Conservation (phyloP, 805 yeast genomes). For the Spathaspora sp. region DNA sequence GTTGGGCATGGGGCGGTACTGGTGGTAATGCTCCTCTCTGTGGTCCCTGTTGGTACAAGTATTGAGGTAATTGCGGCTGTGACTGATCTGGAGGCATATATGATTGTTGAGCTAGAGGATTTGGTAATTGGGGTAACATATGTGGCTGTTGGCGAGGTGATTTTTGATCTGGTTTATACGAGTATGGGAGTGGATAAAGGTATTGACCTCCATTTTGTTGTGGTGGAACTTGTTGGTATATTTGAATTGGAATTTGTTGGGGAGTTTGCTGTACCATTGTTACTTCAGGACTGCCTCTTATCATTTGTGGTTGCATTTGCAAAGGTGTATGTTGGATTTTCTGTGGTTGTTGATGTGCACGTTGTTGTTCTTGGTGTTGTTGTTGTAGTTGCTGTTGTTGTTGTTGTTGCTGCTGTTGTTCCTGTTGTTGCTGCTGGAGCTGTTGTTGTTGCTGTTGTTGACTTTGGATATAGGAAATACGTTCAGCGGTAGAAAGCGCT, state of each 20-base stretch:
- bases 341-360: constrained; percentile 10
- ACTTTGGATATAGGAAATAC: constrained; percentile 38
- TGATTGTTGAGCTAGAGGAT: constrained; percentile 1
- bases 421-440: constrained; percentile 12
- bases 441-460: constrained; percentile 18
- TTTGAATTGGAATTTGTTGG: constrained; percentile 4
- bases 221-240: constrained; percentile 2
- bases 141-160: constrained; percentile 2
- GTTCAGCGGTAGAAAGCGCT: constrained; percentile 37
- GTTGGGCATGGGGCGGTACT: background rate
- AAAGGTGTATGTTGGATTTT: constrained; percentile 10
- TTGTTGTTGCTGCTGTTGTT: constrained; percentile 7
- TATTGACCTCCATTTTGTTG: constrained; percentile 3
- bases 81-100: constrained; percentile 20
- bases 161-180: background rate
- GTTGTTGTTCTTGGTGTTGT: constrained; percentile 11
- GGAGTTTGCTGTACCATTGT: constrained; percentile 7
- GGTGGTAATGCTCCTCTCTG: constrained; percentile 1
- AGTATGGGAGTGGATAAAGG: background rate
- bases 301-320: constrained; percentile 6
- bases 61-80: constrained; percentile 6
- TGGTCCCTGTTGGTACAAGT: constrained; percentile 14
- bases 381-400: constrained; percentile 18
- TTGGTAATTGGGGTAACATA: constrained; percentile 1
- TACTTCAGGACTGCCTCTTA: constrained; percentile 7